Conservation (phyloP, 2,329 filamentous ascomycete species). For the Claviceps lovelessii region DNA sequence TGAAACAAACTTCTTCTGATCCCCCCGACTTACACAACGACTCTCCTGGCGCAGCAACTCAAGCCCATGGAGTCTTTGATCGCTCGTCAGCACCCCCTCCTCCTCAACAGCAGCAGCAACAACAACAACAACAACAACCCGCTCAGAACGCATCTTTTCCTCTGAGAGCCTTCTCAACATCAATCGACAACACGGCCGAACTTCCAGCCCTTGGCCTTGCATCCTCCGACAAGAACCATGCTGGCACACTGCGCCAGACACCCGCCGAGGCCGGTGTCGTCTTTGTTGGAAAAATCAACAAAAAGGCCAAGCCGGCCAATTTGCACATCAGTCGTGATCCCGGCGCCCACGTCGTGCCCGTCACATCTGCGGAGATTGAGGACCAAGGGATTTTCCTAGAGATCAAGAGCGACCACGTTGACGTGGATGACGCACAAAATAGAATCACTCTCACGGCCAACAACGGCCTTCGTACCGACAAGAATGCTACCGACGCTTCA, state of each 20-base stretch:
- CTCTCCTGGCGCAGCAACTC: slow-evolving; percentile 39
- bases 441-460: slow-evolving; percentile 10
- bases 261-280: slow-evolving; percentile 4
- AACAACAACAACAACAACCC: slow-evolving; percentile 10
- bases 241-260: slow-evolving; percentile 8
- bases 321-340: slow-evolving; percentile 9
- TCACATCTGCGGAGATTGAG: slow-evolving; percentile 35
- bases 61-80: slow-evolving; percentile 37
- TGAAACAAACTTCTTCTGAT: slow-evolving; percentile 45
- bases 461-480: slow-evolving; percentile 13
- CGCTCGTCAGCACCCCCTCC: slow-evolving; percentile 12
- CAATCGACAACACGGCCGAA: background rate
- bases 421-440: slow-evolving; percentile 10
- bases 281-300: slow-evolving; percentile 6
- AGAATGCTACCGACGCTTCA: background rate
- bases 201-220: background rate
- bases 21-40: slow-evolving; percentile 40
- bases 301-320: slow-evolving; percentile 7
- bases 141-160: background rate
- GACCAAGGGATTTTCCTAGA: slow-evolving; percentile 43
- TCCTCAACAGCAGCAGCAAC: no score
- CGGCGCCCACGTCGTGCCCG: slow-evolving; percentile 20
- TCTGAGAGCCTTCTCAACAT: slow-evolving; percentile 4
- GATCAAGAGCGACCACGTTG: slow-evolving; percentile 8
- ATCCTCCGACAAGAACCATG: slow-evolving; percentile 11